Evolutionary conservation across 2,329 filamentous ascomycete genomes (phyloP).

Genomic region (Calonectria ilicicola): DNA sequence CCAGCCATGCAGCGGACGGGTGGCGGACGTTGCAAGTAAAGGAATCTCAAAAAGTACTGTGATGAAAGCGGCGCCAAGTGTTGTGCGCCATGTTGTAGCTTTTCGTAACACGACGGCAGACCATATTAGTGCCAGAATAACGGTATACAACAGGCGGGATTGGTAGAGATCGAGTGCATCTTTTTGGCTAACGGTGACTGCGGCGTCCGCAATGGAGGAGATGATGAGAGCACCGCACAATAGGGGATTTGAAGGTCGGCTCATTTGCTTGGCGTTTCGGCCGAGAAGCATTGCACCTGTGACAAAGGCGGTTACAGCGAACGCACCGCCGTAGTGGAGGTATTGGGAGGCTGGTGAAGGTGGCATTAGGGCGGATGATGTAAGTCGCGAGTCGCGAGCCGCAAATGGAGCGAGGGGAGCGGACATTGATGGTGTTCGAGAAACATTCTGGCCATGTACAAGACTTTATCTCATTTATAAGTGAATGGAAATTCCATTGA

Average conservation of each 20-base stretch:
- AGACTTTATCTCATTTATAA: too few relatives aligned
- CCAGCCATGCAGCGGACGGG: not conserved
- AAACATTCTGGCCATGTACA: too few relatives aligned
- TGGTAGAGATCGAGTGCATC: not conserved
- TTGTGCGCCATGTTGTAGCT: not conserved
- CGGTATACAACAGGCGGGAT: conserved; percentile 1
- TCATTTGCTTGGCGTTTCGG: not conserved
- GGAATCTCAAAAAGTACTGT: conserved; percentile 28
- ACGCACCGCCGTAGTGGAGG: conserved; percentile 31
- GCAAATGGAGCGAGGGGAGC: too few relatives aligned
- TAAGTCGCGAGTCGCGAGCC: not conserved
- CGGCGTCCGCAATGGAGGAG: conserved; percentile 1
- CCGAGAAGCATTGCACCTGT: not conserved
- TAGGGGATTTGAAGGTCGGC: not conserved
- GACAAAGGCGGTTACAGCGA: not conserved
- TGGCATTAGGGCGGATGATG: not conserved
- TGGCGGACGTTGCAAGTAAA: conserved; percentile 1
- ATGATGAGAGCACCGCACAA: conserved; percentile 3
- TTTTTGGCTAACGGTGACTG: not conserved
- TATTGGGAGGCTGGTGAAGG: not conserved
- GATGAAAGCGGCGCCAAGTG: not conserved
- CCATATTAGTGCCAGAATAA: conserved; percentile 1
- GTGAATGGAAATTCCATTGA: too few relatives aligned
- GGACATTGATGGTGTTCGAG: too few relatives aligned
- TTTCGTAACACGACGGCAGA: not conserved